Evolutionary conservation across 805 yeast species (phyloP), one percentile per base, ranked within the genome.

Genomic region (Sungouiella thailandica): DNA sequence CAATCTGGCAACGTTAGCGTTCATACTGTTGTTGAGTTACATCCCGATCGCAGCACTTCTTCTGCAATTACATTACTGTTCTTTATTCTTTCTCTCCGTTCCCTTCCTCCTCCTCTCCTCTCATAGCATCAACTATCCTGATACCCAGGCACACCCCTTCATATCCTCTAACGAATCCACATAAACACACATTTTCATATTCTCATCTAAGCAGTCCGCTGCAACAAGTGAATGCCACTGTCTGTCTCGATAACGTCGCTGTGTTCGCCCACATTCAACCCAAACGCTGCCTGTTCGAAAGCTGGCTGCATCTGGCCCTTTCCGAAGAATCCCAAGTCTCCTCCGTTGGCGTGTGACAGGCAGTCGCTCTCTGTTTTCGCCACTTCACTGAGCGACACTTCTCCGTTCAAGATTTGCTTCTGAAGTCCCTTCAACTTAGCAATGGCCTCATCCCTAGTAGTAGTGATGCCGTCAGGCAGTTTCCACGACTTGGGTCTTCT

Each of bases 401-500:
- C 82, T 18, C 94, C 95, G 22, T 70, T 65, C 44, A 73, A 60
- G 46, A 83, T 78, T 44, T 72, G 64, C 5, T 71, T 66, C 53
- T 80, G 76, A 51, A 74, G 77, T 23, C 65, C 70, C 32, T 72
- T 70, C 47, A 86, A 53, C 26, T 76, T 76, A 28, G 74, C 74
- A 31, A 77, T 70, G 19, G 97, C 95, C 48, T 88, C 96, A 40
- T 86, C 95, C 56, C 88, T 82, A 7, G 83, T 57, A 31, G 86
- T 68, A 1, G 95, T 81, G 44, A 90, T 84, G 24, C 76, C 70
- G 16, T 78, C 80, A 5, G 70, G 68, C 23, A 74, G 72, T 56
- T 87, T 83, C 94, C 97, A 93, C 15, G 96, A 85, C 9, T 88
- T 76, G 6, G 98, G 97, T 47, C 95, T 78, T 46, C 98, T 75